phyloP scores from a whole-genome alignment of 1,284 basidiomycete species.

The Sanghuangporus sanghuang region DNA sequence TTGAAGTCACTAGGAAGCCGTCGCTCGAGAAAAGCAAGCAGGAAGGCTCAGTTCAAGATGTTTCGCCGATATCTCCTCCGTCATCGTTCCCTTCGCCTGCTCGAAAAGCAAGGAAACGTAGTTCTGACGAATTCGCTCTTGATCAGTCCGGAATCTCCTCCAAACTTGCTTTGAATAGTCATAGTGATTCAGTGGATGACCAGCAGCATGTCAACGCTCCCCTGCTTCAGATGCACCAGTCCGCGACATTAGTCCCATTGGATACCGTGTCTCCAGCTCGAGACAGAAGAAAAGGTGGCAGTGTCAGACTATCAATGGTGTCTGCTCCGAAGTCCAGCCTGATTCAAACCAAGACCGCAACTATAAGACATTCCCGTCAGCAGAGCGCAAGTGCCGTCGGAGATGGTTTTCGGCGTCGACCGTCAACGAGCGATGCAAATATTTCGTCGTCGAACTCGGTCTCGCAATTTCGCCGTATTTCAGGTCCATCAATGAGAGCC shows the following conservation, averaged over 20 bases:
- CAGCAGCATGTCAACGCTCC: slow-evolving; percentile 47
- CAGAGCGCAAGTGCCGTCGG: slow-evolving; percentile 9
- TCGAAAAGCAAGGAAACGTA: slow-evolving; percentile 65
- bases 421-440: background rate
- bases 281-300: slow-evolving; percentile 13
- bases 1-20: slow-evolving; percentile 30
- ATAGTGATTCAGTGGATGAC: slow-evolving; percentile 25
- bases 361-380: slow-evolving; percentile 11
- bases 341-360: background rate
- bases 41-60: background rate
- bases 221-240: slow-evolving; percentile 62
- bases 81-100: slow-evolving; percentile 47
- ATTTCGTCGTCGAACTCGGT: background rate
- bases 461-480: slow-evolving; percentile 9
- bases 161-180: slow-evolving; percentile 36
- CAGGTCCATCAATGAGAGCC: slow-evolving; percentile 5
- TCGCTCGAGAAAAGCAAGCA: background rate
- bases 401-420: background rate
- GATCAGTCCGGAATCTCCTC: slow-evolving; percentile 61
- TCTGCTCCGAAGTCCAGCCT: slow-evolving; percentile 8
- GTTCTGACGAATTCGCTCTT: slow-evolving; percentile 77
- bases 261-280: slow-evolving; percentile 31
- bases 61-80: slow-evolving; percentile 12
- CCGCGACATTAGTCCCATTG: slow-evolving; percentile 50
- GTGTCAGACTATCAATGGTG: slow-evolving; percentile 10